Conservation (phyloP, 371 early-diverging fungal species). For the Dinochytrium kinnereticum region DNA sequence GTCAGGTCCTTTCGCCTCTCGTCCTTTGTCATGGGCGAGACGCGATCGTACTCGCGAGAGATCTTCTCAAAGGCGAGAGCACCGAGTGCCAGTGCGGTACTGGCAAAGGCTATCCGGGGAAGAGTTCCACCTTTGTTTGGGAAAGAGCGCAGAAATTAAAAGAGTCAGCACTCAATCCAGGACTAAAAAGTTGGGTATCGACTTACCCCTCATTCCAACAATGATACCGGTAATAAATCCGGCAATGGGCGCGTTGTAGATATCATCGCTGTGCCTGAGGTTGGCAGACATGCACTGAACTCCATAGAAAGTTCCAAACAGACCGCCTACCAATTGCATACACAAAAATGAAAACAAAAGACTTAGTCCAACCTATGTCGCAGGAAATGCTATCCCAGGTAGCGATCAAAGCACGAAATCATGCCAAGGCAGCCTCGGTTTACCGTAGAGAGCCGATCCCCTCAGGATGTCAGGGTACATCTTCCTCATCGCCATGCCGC, state of each 20-base stretch:
- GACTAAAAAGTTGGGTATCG: background rate
- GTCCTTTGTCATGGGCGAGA: background rate
- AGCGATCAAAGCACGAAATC: too few species aligned
- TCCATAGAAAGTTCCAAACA: slow-evolving; percentile 22
- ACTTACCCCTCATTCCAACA: slow-evolving; percentile 24
- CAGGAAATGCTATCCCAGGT: too few species aligned
- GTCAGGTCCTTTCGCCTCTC: slow-evolving; percentile 6
- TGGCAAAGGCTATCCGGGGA: slow-evolving; percentile 19
- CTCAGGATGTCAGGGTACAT: background rate
- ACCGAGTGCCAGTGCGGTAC: slow-evolving; percentile 13
- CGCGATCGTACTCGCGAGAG: slow-evolving; percentile 5
- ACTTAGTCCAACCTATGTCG: too few species aligned
- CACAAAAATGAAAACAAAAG: too few species aligned
- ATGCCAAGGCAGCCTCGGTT: too few species aligned
- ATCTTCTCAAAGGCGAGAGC: slow-evolving; percentile 18
- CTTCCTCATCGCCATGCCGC: background rate
- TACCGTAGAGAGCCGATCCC: slow-evolving; percentile 16
- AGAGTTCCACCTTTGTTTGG: slow-evolving; percentile 30
- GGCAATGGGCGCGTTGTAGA: slow-evolving; percentile 34
- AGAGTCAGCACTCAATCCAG: background rate
- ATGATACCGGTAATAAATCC: slow-evolving; percentile 29
- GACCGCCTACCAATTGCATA: slow-evolving; percentile 25
- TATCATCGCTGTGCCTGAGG: slow-evolving; percentile 28
- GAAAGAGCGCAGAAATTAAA: too few species aligned
- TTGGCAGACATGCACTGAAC: slow-evolving; percentile 18